These are phyloP conservation scores for Cladosporium sp. DNA, from an alignment of 2,329 filamentous ascomycete species.

Conservation along the genomic window DNA sequence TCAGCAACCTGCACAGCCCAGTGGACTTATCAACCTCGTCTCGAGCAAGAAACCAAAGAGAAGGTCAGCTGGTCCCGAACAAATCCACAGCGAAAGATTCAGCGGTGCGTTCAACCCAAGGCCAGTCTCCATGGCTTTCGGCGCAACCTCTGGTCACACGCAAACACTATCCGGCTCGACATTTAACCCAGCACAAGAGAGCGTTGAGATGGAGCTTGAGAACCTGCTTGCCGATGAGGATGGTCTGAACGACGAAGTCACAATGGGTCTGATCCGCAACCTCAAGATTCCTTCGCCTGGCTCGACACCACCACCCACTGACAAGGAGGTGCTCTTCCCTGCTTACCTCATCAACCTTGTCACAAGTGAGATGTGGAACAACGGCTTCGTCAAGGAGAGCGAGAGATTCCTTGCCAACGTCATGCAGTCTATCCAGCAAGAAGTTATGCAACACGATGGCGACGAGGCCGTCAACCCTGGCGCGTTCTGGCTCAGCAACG, in stretches of 20 bases:
- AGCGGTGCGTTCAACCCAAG: conserved; percentile 90
- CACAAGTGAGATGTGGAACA: conserved; percentile 99
- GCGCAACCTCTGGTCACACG: conserved; percentile 57
- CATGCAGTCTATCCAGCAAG: conserved; percentile 99
- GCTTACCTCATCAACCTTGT: conserved; percentile 98
- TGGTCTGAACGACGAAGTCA: conserved; percentile 92
- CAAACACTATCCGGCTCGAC: conserved; percentile 70
- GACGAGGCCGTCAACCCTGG: conserved; percentile 96
- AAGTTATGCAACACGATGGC: conserved; percentile 98
- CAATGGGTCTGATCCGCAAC: conserved; percentile 91
- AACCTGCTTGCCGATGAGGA: conserved; percentile 92
- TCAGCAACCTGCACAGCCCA: conserved; percentile 48
- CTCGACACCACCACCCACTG: conserved; percentile 81
- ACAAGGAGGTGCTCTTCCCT: conserved; percentile 98
- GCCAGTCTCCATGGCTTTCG: conserved; percentile 90
- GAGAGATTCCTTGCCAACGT: conserved; percentile 98
- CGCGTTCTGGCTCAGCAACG: conserved; percentile 98
- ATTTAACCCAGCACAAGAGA: conserved; percentile 78
- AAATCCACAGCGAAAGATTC: conserved; percentile 81
- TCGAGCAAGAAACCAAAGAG: conserved; percentile 96
- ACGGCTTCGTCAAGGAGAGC: conserved; percentile 98
- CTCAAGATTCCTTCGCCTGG: conserved; percentile 91
- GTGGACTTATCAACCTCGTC: conserved; percentile 91
- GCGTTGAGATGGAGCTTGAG: conserved; percentile 92
- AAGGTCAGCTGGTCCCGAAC: conserved; percentile 83